Conservation (phyloP, 129 eudicot species). For the Arctium lappa region DNA sequence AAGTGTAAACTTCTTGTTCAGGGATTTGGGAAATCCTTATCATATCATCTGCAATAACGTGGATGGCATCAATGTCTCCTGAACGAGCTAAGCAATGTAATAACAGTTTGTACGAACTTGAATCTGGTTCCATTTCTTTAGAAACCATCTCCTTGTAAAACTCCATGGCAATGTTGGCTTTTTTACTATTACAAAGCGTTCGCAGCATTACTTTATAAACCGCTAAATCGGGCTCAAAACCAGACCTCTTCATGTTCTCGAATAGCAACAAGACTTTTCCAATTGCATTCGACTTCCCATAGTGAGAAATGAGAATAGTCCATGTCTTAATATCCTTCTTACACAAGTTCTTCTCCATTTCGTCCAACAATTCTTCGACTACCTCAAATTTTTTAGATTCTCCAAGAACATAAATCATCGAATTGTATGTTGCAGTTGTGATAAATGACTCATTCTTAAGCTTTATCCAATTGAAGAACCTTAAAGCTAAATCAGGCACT, state of each 20-base stretch:
- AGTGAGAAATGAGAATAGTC: conserved; percentile 62
- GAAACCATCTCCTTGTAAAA: conserved; percentile 73
- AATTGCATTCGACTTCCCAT: conserved; percentile 59
- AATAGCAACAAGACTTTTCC: conserved; percentile 63
- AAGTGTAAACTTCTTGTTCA: conserved; percentile 40
- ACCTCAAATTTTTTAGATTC: conserved; percentile 51
- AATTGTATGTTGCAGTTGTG: conserved; percentile 52
- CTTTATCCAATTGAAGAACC: conserved; percentile 67
- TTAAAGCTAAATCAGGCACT: conserved; percentile 66
- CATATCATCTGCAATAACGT: conserved; percentile 60
- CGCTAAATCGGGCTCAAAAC: conserved; percentile 57
- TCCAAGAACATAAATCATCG: conserved; percentile 65
- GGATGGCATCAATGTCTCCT: conserved; percentile 44
- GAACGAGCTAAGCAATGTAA: conserved; percentile 51
- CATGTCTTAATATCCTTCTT: conserved; percentile 67
- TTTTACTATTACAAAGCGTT: conserved; percentile 54
- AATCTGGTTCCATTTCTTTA: conserved; percentile 48
- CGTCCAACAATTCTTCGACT: conserved; percentile 58
- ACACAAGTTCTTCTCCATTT: conserved; percentile 56
- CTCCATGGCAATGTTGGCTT: conserved; percentile 68
- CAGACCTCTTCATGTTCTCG: conserved; percentile 62
- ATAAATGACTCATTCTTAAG: conserved; percentile 27
- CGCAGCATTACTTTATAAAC: conserved; percentile 51
- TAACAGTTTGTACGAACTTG: conserved; percentile 35
- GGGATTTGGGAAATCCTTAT: conserved; percentile 46